Base-by-base conservation (phyloP, 2,329 filamentous ascomycete genomes). In the Ceratocystis albifundus region DNA sequence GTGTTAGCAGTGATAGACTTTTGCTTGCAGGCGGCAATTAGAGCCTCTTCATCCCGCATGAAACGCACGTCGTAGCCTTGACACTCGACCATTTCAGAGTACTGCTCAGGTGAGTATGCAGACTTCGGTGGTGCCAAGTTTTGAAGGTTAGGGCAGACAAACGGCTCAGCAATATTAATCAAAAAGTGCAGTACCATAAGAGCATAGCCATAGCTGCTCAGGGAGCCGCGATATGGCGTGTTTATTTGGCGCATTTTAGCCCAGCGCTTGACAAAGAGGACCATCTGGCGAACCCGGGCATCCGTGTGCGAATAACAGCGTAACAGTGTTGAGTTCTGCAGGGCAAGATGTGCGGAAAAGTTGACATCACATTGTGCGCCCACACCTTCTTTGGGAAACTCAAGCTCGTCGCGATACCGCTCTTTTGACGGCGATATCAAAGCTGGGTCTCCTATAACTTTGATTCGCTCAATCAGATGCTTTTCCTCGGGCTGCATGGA, bases 311-410 rank as follows among this genome's bases (percentile, higher is more conserved):
- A 87, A 75, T 96, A 96, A 74, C 89, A 93, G 48, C 88, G 85
- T 36, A 96, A 81, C 48, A 96, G 83, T 44, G 84, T 77, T 0
- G 91, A 95, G 74, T 96, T 96, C 70, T 94, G 88, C 2, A 96
- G 79, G 1, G 87, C 90, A 2, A 96, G 82, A 57, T 89, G 85
- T 20, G 91, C 91, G 1, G 88, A 88, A 73, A 96, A 96, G 74
- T 96, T 96, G 79, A 96, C 90, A 73, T 96, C 90, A 73, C 89
- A 94, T 73, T 92, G 89, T 15, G 93, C 88, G n/a, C 90, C 90
- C 32, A 88, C 83, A 3, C 86, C 87, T 7, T 79, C 78, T 72
- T 89, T 89, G 4, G 89, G 88, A 67, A 93, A 93, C 73, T 94
- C 90, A 1, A 95, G 81, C 28, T 78, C 78, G 71, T 86, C 82